A percentile compares a stretch with the other conserved stretches of the same genome.
Evolutionary conservation across 768 basidiomycete genomes (phyloP).

Genomic region (Neoboletus subvelutipes): DNA sequence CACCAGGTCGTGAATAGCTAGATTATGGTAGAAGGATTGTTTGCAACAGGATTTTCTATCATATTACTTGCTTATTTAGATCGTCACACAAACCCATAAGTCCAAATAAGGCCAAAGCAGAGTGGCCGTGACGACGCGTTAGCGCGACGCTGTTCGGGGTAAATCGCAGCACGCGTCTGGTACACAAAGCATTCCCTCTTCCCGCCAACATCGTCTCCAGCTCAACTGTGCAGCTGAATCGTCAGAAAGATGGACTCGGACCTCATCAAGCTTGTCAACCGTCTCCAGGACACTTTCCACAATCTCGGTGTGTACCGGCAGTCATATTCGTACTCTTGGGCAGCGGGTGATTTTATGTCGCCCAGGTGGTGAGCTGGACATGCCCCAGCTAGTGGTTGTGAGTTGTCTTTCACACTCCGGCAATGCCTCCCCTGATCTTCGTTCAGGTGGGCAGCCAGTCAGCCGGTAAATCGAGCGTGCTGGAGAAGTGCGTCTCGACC

Average conservation of each 20-base stretch:
- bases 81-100: not conserved
- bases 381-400: constrained; percentile 90
- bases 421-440: not conserved
- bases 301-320: constrained; percentile 65
- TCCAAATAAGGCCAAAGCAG: constrained; percentile 30
- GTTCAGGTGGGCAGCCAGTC: constrained; percentile 92
- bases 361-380: constrained; percentile 84
- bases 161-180: constrained; percentile 20
- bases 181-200: constrained; percentile 1
- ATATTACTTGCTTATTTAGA: not conserved
- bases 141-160: constrained; percentile 12
- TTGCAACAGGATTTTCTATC: constrained; percentile 10
- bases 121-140: constrained; percentile 34
- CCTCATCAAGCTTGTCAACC: constrained; percentile 92
- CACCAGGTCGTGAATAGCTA: constrained; percentile 17
- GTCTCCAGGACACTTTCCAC: constrained; percentile 89
- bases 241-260: constrained; percentile 77
- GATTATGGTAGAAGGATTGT: constrained; percentile 27
- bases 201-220: constrained; percentile 5
- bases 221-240: not conserved
- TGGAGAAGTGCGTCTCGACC: constrained; percentile 76
- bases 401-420: constrained; percentile 31
- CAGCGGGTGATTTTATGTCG: constrained; percentile 11
- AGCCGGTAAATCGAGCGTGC: constrained; percentile 92
- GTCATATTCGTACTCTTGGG: constrained; percentile 3